Base-by-base conservation (phyloP, 495 filamentous ascomycete genomes). In the Penicillium flavigenum region DNA sequence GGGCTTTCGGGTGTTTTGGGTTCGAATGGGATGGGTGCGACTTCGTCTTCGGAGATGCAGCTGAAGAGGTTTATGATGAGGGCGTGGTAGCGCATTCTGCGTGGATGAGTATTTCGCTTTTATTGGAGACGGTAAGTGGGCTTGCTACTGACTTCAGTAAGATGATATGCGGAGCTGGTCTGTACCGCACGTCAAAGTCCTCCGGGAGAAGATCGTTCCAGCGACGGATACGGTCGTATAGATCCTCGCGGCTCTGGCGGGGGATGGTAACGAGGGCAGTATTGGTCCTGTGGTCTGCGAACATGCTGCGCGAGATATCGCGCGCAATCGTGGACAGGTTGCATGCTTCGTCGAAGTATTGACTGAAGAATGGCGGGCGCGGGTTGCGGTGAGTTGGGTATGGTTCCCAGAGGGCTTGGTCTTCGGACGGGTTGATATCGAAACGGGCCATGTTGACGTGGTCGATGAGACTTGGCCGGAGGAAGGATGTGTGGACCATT, bases 261-360 rank as follows among this genome's bases (percentile, higher is more conserved):
- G 59, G 63, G 20, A 66, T 51, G 0, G 64, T 43, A 0, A 57
- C 42, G 12, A 61, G 47, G 4, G 34, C 29, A 1, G 38, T 36
- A 1, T 29, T 27, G 20, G 26, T 43, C 5, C 51, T 26, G 16
- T 66, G 54, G 38, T 65, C 56, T 4, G 64, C 58, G 51, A 77
- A 79, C 55, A 76, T 69, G 12, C 53, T 66, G 19, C 63, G 67
- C 5, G 76, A 79, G 24, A 79, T 75, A 55, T 78, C 74, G 7
- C 73, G 62, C 5, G 74, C 68, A 44, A 79, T 77, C 1, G 72
- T 70, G 12, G 71, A 76, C 17, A 79, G 42, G 39, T 70, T 71
- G 57, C 72, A 76, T 12, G 70, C 65, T 48, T 76, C 65, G 9
- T 75, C 71, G 43, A 79, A 76, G 51, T 70, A 79, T 22, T 71